Base-by-base conservation (phyloP, 2,329 filamentous ascomycete species). In the Aureobasidium sp. region DNA sequence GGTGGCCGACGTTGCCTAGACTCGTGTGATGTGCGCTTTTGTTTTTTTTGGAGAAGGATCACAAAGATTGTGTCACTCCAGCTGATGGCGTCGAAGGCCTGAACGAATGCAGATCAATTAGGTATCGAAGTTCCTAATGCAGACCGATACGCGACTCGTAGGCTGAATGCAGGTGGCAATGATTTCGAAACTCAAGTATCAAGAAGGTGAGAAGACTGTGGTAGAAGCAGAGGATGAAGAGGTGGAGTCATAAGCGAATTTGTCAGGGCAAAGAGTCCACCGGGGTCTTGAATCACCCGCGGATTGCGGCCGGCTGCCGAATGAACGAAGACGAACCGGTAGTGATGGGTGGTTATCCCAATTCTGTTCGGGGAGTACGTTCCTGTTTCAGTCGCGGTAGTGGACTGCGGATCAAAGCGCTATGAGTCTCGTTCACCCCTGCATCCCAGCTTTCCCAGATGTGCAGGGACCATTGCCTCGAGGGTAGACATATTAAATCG, bases 31-130 rank as follows among this genome's bases (percentile, higher is more conserved):
- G 10, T 27, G 51, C 20, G 51, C 27, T n/a, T 44, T 43, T 39
- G 12, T 20, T 53, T 53, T 39, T n/a, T n/a, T 52, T 24, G 24
- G 27, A n/a, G 37, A 43, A 55, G 51, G 51, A 55, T 55, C 26
- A 41, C n/a, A 17, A 55, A 36, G 26, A 29, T 43, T 43, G 51
- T 55, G 51, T 55, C 51, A 55, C 36, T 41, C 51, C 51, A 55
- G 51, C 51, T 55, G 37, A 43, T 55, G 51, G 51, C 51, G 36
- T 55, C 26, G 37, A 12, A 43, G 51, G 9, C 36, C 37, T 43
- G n/a, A 6, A 32, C 20, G 26, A 55, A 32, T 13, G 20, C 9
- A 15, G 51, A 41, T 36, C 43, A 55, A 41, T 36, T 55, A 55
- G 37, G 15, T 55, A 55, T 9, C 46, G n/a, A 48, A 9, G 3